Conservation (phyloP, 2,329 filamentous ascomycete genomes). For the Cylindrodendrum hubeiense region DNA sequence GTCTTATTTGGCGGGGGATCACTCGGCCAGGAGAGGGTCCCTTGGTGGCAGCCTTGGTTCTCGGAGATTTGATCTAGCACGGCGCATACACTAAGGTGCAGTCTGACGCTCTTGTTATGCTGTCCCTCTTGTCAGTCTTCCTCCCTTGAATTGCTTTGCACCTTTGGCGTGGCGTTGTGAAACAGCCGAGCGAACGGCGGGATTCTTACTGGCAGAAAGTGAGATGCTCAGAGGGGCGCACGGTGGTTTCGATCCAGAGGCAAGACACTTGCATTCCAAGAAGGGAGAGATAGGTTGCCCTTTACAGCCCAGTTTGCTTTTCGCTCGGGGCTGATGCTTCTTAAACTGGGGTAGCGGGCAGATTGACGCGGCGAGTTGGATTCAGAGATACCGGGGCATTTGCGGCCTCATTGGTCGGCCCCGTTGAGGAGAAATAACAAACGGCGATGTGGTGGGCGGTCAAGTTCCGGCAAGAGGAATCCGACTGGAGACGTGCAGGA, state of each 20-base stretch:
- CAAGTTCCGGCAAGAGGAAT: slow-evolving; percentile 39
- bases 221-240: slow-evolving; percentile 50
- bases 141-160: slow-evolving; percentile 51
- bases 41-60: slow-evolving; percentile 44
- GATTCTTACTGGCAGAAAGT: slow-evolving; percentile 50
- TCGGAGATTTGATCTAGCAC: slow-evolving; percentile 56
- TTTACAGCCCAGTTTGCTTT: slow-evolving; percentile 33
- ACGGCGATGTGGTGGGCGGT: slow-evolving; percentile 28
- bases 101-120: slow-evolving; percentile 48
- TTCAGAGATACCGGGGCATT: slow-evolving; percentile 37
- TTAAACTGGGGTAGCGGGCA: slow-evolving; percentile 39
- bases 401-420: slow-evolving; percentile 35
- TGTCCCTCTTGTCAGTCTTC: slow-evolving; percentile 46
- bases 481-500: slow-evolving; percentile 28
- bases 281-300: slow-evolving; percentile 46
- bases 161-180: slow-evolving; percentile 50
- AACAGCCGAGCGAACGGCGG: slow-evolving; percentile 48
- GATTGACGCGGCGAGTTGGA: slow-evolving; percentile 33
- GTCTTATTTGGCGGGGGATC: slow-evolving; percentile 51
- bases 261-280: slow-evolving; percentile 55
- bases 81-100: slow-evolving; percentile 47
- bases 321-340: slow-evolving; percentile 26
- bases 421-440: slow-evolving; percentile 30
- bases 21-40: slow-evolving; percentile 46
- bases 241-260: slow-evolving; percentile 50